Evolutionary conservation across 306 rosid species (phyloP), one percentile per base, ranked within the genome.

Genomic region (Cucumis hystrix): DNA sequence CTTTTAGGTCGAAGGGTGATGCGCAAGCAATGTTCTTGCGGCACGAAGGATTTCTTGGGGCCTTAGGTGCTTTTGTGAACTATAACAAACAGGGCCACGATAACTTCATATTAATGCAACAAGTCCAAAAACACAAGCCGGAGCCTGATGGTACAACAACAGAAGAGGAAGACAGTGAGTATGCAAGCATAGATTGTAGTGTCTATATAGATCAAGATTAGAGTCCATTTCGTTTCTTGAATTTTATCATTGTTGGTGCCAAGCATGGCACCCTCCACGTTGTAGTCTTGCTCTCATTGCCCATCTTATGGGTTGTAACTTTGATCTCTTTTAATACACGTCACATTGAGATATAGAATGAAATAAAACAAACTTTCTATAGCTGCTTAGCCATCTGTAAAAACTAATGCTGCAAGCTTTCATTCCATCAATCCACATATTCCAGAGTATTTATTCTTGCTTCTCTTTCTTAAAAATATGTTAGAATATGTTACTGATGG

Each of bases 1-100:
- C 65, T 79, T 81, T 9, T 84, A 95, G 99, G 99, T 95, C 99
- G 52, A 95, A 95, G 80, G 97, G 99, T 20, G 98, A 92, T 82
- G 96, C 96, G 4, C 86, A 91, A 82, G 99, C 98, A 33, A 87
- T 95, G 99, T 92, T 95, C 82, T 84, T 92, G 83, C 86, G 87
- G 74, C 98, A 92, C 18, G 97, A 95, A 89, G 99, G 99, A 79
- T 95, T 90, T 86, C 93, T 95, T 8, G 99, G 99, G 82, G 99
- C 92, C 65, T 77, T 95, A 75, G 97, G 99, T 64, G 88, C 99
- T 23, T 95, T 89, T 77, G 77, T 84, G 89, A 88, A 91, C 86
- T 90, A 89, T 60, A 92, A 89, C 65, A 89, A 89, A 76, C 89
- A 86, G 68, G 96, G 87, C 21, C 85, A 85, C 20, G 84, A 86